Evolutionary conservation across 306 rosid species (phyloP), one percentile per base, ranked within the genome.

Genomic region (Bauhinia variegata): DNA sequence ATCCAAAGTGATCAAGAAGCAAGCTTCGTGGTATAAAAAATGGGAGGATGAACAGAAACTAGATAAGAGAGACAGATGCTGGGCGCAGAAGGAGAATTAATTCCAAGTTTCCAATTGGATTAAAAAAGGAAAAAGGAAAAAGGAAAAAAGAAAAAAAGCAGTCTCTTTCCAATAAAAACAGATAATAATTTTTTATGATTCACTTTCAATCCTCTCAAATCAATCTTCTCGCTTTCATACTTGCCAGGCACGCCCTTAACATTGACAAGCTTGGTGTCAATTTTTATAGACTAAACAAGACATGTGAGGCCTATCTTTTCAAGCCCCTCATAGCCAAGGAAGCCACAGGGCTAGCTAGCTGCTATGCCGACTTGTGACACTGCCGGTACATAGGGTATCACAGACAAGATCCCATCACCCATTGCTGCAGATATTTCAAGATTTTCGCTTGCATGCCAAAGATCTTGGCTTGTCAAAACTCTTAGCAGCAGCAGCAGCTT

Each of bases 341-440:
- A n/a, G n/a, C n/a, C n/a, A n/a, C n/a, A n/a, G n/a, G n/a, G n/a
- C n/a, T n/a, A n/a, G n/a, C n/a, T n/a, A n/a, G n/a, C n/a, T n/a
- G n/a, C n/a, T n/a, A n/a, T 37, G 19, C 4, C 23, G 52, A 37
- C 54, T 18, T 18, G 52, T 67, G 63, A 67, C 68, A 30, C 31
- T 67, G 79, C 68, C 46, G 10, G 75, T 67, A 49, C 75, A 54
- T 9, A n/a, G 55, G 47, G 68, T 78, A 41, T 30, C 68, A 68
- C 15, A 55, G 78, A 58, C 79, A 74, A 36, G 49, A 74, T 68
- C 73, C 73, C 57, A 68, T 74, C 79, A 74, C 0, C 63, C 67
- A 55, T 68, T 37, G 39, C 12, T 14, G 33, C 62, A 63, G 44
- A 55, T 14, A n/a, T 54, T 47, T 17, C 5, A 38, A 54, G 63